Base-by-base conservation (phyloP, 768 basidiomycete species). In the Amanita rubescens region DNA sequence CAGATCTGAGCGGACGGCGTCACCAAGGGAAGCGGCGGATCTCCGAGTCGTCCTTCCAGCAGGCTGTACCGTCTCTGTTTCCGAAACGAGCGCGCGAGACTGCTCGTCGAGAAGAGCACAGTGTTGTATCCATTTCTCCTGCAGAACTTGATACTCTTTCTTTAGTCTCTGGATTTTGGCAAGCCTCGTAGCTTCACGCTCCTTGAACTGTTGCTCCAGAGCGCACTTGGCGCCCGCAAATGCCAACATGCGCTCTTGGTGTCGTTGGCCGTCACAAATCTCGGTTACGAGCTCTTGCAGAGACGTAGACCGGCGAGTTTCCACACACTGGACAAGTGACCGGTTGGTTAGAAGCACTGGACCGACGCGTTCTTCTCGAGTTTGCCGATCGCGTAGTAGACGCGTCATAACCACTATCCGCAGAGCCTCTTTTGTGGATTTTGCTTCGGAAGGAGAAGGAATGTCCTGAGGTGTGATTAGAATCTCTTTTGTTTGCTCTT, bases 1-100 rank as follows among this genome's bases (percentile, higher is more conserved):
- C 53, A 95, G 77, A 68, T 97, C 94, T 15, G 94, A 93, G 3
- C 92, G 85, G 14, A 94, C 94, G 12, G 90, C 85, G 67, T 96
- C 94, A 24, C 90, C 90, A 57, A 90, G 70, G 39, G 70, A 71
- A 0, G 86, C 84, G 44, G 84, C 76, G 9, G 85, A 80, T 22
- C 90, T 81, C 25, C 90, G 79, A 8, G 89, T 90, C 38, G 86
- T 84, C 48, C 90, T 76, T 19, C 75, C 71, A 37, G 72, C 59
- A 38, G 72, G 71, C 37, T 74, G 69, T 17, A 68, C 55, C 2
- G 60, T 53, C 55, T 75, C 75, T 3, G 66, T 64, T 34, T 75
- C 81, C 0, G 71, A 64, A 14, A 67, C 71, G 33, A 67, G 58
- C 5, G 69, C 69, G 59, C 77, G 77, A 25, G 75, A 71, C 37